Evolutionary conservation across 1,284 basidiomycete genomes (phyloP).

Genomic region (Pseudozyma thailandica): DNA sequence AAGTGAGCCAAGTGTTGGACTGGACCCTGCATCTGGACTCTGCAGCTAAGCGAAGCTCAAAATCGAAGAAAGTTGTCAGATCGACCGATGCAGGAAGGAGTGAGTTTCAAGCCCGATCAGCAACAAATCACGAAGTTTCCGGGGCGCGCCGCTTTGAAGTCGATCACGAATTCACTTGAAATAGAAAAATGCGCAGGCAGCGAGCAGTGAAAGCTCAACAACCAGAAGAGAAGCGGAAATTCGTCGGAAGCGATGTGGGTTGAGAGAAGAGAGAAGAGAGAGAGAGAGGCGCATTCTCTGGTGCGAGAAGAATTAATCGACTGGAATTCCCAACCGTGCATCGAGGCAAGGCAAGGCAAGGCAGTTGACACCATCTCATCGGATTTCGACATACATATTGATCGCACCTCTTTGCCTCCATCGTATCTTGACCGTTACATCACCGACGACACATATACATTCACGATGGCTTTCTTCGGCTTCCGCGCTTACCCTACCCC

Average conservation of each 20-base stretch:
- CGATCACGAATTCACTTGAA: slow-evolving; percentile 25
- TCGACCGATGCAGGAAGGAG: neutral
- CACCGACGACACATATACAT: neutral
- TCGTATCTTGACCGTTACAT: neutral
- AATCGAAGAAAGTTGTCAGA: no score
- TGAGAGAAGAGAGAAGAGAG: neutral
- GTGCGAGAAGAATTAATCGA: slow-evolving; percentile 30
- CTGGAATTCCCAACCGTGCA: slow-evolving; percentile 7
- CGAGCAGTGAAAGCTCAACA: neutral
- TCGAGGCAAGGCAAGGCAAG: neutral
- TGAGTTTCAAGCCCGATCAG: neutral
- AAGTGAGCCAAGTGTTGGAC: neutral
- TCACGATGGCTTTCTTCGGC: slow-evolving; percentile 61
- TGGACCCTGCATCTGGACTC: slow-evolving; percentile 24
- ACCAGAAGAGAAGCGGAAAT: neutral
- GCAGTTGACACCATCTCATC: slow-evolving; percentile 29
- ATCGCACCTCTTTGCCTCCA: slow-evolving; percentile 2
- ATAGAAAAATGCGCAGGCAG: neutral
- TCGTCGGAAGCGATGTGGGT: slow-evolving; percentile 15
- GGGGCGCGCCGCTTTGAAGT: slow-evolving; percentile 20
- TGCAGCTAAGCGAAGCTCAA: no score
- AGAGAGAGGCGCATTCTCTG: slow-evolving; percentile 8
- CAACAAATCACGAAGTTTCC: slow-evolving; percentile 1
- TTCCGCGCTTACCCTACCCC: slow-evolving; percentile 67
- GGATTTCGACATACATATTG: neutral